Percentiles rank a stretch among this genome's conserved stretches.
Evolutionary conservation across 495 filamentous ascomycete species (phyloP).

Genomic region (Talaromyces borbonicus): DNA sequence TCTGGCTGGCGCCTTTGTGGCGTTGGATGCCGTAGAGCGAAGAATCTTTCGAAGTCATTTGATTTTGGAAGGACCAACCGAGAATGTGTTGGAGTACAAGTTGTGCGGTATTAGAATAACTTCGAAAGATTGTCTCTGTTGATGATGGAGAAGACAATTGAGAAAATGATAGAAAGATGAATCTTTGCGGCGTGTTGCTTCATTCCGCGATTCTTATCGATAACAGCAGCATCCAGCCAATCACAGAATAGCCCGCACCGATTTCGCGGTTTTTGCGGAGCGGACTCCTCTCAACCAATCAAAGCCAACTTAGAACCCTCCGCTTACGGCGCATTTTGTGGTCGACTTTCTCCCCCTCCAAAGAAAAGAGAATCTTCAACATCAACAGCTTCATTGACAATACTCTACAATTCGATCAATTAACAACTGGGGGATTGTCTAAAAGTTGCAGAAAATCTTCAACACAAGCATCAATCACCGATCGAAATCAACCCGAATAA

Average conservation of each 20-base stretch:
- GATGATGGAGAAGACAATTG: background rate
- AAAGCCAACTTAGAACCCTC: background rate
- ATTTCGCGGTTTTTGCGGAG: background rate
- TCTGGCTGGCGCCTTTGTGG: conserved; percentile 40
- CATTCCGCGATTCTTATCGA: too few species aligned
- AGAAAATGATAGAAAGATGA: too few species aligned
- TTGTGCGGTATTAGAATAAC: background rate
- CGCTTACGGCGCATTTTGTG: background rate
- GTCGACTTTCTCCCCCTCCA: too few species aligned
- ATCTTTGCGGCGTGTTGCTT: too few species aligned
- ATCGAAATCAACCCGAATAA: too few species aligned
- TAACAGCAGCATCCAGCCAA: background rate
- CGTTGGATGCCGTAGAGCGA: conserved; percentile 67
- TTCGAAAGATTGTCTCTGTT: too few species aligned
- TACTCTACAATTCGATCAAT: too few species aligned
- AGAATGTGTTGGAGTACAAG: background rate
- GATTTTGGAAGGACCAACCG: too few species aligned
- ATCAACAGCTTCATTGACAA: too few species aligned
- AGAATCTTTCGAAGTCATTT: conserved; percentile 11
- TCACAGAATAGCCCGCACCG: conserved; percentile 2
- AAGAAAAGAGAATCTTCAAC: too few species aligned
- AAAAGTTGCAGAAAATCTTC: too few species aligned
- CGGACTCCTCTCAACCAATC: background rate
- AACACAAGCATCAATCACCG: background rate
- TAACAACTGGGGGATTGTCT: too few species aligned